Evolutionary conservation across 2,329 filamentous ascomycete genomes (phyloP).

Genomic region (Botrytis hyacinthi): DNA sequence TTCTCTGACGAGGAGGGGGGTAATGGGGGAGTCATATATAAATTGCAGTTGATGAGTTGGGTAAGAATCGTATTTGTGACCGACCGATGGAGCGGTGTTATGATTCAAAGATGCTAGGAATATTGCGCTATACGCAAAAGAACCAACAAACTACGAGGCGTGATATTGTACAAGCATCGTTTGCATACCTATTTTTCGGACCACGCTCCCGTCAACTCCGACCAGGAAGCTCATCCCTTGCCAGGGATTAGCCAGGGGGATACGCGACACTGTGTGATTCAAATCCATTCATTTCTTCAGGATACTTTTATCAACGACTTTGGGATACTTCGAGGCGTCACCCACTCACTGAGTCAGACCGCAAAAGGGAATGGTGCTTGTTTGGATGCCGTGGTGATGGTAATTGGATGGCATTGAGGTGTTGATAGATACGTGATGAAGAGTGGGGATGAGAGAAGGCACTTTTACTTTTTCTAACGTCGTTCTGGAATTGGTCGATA

Average conservation of each 20-base stretch:
- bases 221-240: neutral
- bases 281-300: neutral
- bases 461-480: neutral
- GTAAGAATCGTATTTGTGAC: neutral
- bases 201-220: neutral
- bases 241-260: neutral
- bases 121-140: neutral
- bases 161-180: neutral
- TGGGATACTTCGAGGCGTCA: neutral
- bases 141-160: neutral
- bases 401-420: neutral
- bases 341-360: neutral
- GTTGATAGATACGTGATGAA: neutral
- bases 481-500: neutral
- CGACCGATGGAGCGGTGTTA: neutral
- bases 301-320: neutral
- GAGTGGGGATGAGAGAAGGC: neutral
- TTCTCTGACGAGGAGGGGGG: too few species aligned
- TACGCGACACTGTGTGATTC: neutral
- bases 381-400: neutral
- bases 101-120: neutral
- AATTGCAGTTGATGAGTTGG: neutral
- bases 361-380: neutral
- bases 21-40: too few species aligned
- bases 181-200: neutral